Percentiles rank a stretch among this genome's conserved stretches.
These are phyloP conservation scores for Helianthus tuberosus DNA, from an alignment of 129 eudicot species.

Conservation along the genomic window DNA sequence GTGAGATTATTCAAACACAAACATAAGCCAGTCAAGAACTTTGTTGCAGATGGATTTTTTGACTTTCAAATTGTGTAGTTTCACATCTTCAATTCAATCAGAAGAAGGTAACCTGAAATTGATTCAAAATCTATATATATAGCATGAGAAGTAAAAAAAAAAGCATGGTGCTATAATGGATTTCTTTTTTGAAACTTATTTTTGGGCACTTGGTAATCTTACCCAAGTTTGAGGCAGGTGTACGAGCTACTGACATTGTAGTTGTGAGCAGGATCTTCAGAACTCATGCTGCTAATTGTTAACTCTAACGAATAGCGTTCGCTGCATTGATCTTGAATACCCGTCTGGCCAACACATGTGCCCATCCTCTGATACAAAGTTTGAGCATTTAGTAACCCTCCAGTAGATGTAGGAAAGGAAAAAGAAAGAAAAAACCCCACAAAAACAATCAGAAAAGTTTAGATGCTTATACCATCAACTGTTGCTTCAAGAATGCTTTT, in stretches of 20 bases:
- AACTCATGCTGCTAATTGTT: conserved; percentile 21
- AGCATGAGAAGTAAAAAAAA: neutral
- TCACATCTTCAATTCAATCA: conserved; percentile 13
- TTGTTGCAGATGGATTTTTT: neutral
- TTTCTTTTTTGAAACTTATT: neutral
- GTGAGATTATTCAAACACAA: neutral
- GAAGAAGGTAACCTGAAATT: conserved; percentile 17
- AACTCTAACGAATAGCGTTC: conserved; percentile 24
- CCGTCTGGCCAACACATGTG: conserved; percentile 1
- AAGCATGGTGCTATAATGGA: neutral
- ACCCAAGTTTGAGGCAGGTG: conserved; percentile 40
- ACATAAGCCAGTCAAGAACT: neutral
- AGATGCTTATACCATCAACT: conserved; percentile 11
- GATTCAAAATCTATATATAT: neutral
- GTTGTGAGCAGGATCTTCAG: conserved; percentile 9
- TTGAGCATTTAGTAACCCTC: neutral
- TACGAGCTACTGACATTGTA: conserved; percentile 3
- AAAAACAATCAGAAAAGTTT: conserved; percentile 1
- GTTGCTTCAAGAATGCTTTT: conserved; percentile 25
- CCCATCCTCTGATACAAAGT: conserved; percentile 26
- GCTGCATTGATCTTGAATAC: conserved; percentile 8
- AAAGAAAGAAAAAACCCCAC: neutral
- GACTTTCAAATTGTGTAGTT: conserved; percentile 5
- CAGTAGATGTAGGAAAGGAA: neutral
- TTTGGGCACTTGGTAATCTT: neutral